These are phyloP conservation scores for Verticillium zaregamsianum DNA, from an alignment of 2,329 filamentous ascomycete species.

Conservation along the genomic window DNA sequence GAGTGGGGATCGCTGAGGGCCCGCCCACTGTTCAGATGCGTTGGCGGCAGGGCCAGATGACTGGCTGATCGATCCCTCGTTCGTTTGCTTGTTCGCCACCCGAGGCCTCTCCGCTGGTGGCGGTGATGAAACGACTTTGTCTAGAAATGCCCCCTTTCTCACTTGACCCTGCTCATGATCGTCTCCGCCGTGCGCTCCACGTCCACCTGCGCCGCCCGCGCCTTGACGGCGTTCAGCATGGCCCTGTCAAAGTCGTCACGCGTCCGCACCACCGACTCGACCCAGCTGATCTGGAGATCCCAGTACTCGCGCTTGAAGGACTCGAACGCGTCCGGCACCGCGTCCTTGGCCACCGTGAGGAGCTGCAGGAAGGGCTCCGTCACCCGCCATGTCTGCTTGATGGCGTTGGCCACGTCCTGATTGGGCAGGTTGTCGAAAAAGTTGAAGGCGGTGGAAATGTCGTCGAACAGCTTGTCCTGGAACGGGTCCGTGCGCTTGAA, in stretches of 20 bases:
- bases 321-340: conserved; percentile 73
- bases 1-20: background rate
- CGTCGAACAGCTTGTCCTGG: conserved; percentile 89
- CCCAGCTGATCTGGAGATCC: conserved; percentile 93
- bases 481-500: conserved; percentile 85
- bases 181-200: conserved; percentile 81
- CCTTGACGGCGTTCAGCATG: conserved; percentile 86
- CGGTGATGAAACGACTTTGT: background rate
- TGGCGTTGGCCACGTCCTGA: conserved; percentile 62
- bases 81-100: background rate
- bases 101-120: background rate
- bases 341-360: conserved; percentile 70
- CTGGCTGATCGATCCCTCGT: background rate
- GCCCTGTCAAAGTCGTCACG: conserved; percentile 91
- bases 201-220: conserved; percentile 78
- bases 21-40: background rate
- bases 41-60: background rate
- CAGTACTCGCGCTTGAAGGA: conserved; percentile 83
- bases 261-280: conserved; percentile 81
- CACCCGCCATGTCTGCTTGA: conserved; percentile 90
- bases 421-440: conserved; percentile 76
- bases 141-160: conserved; percentile 4
- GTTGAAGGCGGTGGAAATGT: conserved; percentile 83
- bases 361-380: conserved; percentile 80
- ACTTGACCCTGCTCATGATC: conserved; percentile 92